Percentiles rank a stretch among this genome's conserved stretches.
phyloP scores from a whole-genome alignment of 805 yeast genomes.

The Alloascoidea hylecoeti region DNA sequence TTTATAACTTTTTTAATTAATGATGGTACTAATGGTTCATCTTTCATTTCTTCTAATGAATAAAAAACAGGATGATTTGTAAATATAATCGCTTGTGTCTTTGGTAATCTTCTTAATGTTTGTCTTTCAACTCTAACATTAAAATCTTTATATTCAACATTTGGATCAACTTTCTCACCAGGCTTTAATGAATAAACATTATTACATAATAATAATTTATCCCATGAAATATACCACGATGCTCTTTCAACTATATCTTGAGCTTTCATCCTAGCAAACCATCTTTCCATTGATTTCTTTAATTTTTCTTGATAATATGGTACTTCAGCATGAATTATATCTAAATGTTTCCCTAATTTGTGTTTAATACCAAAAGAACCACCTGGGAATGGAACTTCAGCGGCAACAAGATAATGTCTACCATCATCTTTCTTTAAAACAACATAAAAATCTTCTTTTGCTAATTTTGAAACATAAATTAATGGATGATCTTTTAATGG shows the following conservation, averaged over 20 bases:
- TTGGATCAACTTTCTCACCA: conserved; percentile 31
- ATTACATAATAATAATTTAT: conserved; percentile 41
- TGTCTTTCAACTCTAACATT: conserved; percentile 64
- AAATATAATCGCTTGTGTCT: conserved; percentile 49
- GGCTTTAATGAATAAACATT: conserved; percentile 35
- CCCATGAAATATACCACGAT: conserved; percentile 67
- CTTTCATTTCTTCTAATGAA: conserved; percentile 63
- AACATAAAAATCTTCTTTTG: conserved; percentile 63
- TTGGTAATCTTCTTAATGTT: conserved; percentile 54
- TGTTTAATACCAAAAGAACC: conserved; percentile 52
- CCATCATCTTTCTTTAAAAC: conserved; percentile 44
- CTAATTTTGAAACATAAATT: conserved; percentile 47
- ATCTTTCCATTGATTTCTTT: conserved; percentile 57
- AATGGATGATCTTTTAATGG: conserved; percentile 56
- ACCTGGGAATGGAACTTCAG: conserved; percentile 72
- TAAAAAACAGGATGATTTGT: conserved; percentile 69
- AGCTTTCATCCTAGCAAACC: conserved; percentile 51
- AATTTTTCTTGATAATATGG: conserved; percentile 58
- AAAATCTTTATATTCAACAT: conserved; percentile 34
- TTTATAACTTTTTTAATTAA: conserved; percentile 43
- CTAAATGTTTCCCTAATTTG: conserved; percentile 48
- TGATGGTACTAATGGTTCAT: conserved; percentile 59
- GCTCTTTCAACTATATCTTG: conserved; percentile 60
- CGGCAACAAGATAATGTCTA: conserved; percentile 50
- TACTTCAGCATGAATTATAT: conserved; percentile 51